phyloP scores from a whole-genome alignment of 805 yeast species.

The Candida palmyrensis region DNA sequence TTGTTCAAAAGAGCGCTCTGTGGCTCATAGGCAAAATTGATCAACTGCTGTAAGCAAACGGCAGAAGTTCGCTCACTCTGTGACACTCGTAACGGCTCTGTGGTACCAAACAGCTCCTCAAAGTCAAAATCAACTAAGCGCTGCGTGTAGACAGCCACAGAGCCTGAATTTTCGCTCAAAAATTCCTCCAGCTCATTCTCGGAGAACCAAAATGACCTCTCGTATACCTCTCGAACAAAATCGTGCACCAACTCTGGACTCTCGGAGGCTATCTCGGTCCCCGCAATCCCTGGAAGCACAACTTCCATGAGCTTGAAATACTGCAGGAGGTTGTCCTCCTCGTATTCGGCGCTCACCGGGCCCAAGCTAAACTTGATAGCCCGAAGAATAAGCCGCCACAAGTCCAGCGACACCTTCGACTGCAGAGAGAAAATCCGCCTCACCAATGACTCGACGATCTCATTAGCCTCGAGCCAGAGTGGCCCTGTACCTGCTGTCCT shows the following conservation, averaged over 20 bases:
- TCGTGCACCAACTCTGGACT: constrained; percentile 28
- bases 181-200: constrained; percentile 48
- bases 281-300: constrained; percentile 28
- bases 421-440: constrained; percentile 19
- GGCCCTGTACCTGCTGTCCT: too few species aligned
- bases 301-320: constrained; percentile 38
- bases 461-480: constrained; percentile 54
- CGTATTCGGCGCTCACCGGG: constrained; percentile 25
- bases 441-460: constrained; percentile 33
- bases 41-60: constrained; percentile 50
- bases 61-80: constrained; percentile 47
- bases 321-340: constrained; percentile 40
- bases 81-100: constrained; percentile 41
- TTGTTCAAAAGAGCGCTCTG: constrained; percentile 18
- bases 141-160: constrained; percentile 31
- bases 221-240: constrained; percentile 49
- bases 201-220: constrained; percentile 54
- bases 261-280: constrained; percentile 17
- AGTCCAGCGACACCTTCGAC: constrained; percentile 11
- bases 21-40: constrained; percentile 29
- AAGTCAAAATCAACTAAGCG: constrained; percentile 38
- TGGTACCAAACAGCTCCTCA: constrained; percentile 57
- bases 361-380: constrained; percentile 38
- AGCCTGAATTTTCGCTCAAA: constrained; percentile 17
- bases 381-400: constrained; percentile 40